Base-by-base conservation (phyloP, 1,284 basidiomycete genomes). In the Baeospora myosura region DNA sequence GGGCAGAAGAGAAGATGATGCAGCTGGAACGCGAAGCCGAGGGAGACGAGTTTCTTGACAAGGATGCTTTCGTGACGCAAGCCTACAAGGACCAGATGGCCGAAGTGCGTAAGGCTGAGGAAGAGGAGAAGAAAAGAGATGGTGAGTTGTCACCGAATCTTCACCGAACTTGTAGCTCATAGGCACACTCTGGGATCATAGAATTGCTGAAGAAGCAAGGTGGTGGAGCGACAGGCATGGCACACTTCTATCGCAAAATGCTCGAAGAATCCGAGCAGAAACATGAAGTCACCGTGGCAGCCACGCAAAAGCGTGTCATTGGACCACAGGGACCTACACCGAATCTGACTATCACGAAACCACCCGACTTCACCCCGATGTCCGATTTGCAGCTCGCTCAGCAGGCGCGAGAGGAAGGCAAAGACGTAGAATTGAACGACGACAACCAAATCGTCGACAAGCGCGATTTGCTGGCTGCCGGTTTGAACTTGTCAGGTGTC, bases 1-100 rank as follows among this genome's bases (percentile, higher is more conserved):
- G 94, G 42, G 96, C 96, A 0, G 95, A 99, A 63, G 93, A 98
- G 65, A 98, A 98, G 71, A 89, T 94, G 84, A 86, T 98, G 54
- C 88, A 95, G 61, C 76, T 80, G 36, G 95, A 98, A 60, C 77
- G 96, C 16, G 90, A 94, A 59, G 68, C 76, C 18, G 96, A 99
- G 64, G 96, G 96, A 0, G 92, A 95, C 49, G 81, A 94, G 60
- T 99, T 92, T 61, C 76, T 73, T 36, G 95, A 91, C 66, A 98
- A 95, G 68, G 96, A 98, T 48, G 76, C 83, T 17, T 99, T 98
- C 55, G 94, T 98, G 33, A 99, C 96, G 1, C 89, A 93, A 55
- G 93, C 92, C 25, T 99, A 98, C 67, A 93, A 93, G 62, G 86
- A 90, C 48, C 96, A 98, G 63, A 90, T 96, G 79, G 94, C 80